These are phyloP conservation scores for Boletellus emodensis DNA, from an alignment of 768 basidiomycete species.

Conservation along the genomic window DNA sequence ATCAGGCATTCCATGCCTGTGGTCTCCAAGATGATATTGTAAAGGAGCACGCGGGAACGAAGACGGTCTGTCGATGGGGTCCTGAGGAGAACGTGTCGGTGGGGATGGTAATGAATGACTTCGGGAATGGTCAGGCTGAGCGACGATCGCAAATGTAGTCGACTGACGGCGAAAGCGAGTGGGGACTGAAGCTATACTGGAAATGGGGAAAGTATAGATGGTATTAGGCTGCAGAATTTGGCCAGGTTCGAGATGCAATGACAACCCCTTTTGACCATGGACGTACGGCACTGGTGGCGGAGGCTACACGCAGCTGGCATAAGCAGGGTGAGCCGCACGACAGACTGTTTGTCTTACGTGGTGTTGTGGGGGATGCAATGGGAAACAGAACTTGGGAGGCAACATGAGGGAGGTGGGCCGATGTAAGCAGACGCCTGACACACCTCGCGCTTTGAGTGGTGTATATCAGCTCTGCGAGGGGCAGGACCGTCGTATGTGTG, in stretches of 20 bases:
- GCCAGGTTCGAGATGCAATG: conserved; percentile 51
- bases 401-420: conserved; percentile 6
- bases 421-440: conserved; percentile 10
- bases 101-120: conserved; percentile 11
- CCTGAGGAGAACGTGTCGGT: background rate
- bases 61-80: background rate
- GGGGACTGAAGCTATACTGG: conserved; percentile 1
- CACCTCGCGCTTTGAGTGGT: conserved; percentile 18
- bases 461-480: conserved; percentile 1
- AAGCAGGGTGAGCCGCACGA: conserved; percentile 1
- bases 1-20: conserved; percentile 7
- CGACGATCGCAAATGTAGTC: background rate
- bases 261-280: conserved; percentile 30
- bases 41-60: conserved; percentile 13
- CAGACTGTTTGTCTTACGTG: conserved; percentile 15
- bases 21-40: conserved; percentile 9
- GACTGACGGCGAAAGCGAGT: conserved; percentile 5
- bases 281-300: background rate
- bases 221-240: conserved; percentile 47
- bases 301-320: conserved; percentile 12
- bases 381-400: conserved; percentile 12
- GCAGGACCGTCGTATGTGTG: background rate
- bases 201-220: conserved; percentile 9
- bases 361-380: conserved; percentile 7
- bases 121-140: conserved; percentile 10